Evolutionary conservation across 495 filamentous ascomycete genomes (phyloP).

Genomic region (Penicillium canescens): DNA sequence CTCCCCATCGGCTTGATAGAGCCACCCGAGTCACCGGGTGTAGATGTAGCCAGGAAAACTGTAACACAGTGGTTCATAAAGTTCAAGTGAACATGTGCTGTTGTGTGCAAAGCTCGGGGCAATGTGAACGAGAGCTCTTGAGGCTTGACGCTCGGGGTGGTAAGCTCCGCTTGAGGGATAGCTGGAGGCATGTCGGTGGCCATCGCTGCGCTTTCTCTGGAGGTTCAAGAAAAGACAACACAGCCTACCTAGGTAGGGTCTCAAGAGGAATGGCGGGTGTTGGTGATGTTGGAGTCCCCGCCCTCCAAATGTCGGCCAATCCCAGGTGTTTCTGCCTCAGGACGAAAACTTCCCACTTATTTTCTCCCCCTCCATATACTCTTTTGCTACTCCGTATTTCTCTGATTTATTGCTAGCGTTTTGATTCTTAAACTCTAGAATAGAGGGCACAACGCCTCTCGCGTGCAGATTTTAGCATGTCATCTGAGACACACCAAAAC

Average conservation of each 20-base stretch:
- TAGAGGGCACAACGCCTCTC: no score
- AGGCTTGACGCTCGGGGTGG: slow-evolving; percentile 39
- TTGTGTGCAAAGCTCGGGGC: slow-evolving; percentile 73
- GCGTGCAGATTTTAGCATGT: slow-evolving; percentile 9
- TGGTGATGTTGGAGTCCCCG: slow-evolving; percentile 2
- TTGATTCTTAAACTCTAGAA: background rate
- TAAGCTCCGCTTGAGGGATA: slow-evolving; percentile 19
- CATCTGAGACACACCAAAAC: slow-evolving; percentile 10
- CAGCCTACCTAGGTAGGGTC: no score
- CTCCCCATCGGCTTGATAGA: slow-evolving; percentile 54
- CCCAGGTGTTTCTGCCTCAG: background rate
- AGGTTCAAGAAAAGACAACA: no score
- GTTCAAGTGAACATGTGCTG: slow-evolving; percentile 75
- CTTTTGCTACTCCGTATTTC: background rate
- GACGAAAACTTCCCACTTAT: slow-evolving; percentile 2
- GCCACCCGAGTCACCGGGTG: slow-evolving; percentile 54
- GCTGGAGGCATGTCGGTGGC: slow-evolving; percentile 1
- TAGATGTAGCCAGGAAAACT: slow-evolving; percentile 75
- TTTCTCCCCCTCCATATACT: slow-evolving; percentile 17
- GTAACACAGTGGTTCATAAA: slow-evolving; percentile 64
- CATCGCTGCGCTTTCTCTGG: slow-evolving; percentile 11
- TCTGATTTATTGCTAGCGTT: background rate
- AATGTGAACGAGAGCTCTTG: slow-evolving; percentile 76
- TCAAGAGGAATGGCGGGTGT: background rate
- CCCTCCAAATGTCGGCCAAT: background rate